Base-by-base conservation (phyloP, 352 stramenopile species). In the Globisporangium barbulae region DNA sequence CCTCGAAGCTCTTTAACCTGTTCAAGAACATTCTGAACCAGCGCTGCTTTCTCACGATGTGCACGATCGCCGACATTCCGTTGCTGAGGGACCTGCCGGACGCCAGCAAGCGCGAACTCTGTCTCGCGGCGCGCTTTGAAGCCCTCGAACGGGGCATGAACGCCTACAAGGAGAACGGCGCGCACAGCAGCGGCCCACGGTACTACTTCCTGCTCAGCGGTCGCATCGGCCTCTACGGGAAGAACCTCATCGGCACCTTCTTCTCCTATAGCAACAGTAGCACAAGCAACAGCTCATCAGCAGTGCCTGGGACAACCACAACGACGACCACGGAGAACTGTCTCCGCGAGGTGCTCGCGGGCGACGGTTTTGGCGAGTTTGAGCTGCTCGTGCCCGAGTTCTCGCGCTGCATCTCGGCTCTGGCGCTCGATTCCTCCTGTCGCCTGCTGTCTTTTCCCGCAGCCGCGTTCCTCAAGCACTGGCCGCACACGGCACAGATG, bases 11-110 rank as follows among this genome's bases (percentile, higher is more conserved):
- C 19, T 85, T 88, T 22, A 67, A 88, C 17, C 66, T 90, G 8
- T 87, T 88, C 64, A 75, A 81, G 48, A 90, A 88, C 55, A 82
- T 90, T 12, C 49, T 90, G 4, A 88, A 90, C 50, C 81, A 90
- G 60, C 76, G 81, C 5, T 85, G 73, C 57, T 77, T 79, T 54
- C 55, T 88, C 13, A 90, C 77, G 2, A 84, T 86, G 71, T 73
- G 79, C 1, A 70, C 73, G 3, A 74, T 90, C 37, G 63, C 77
- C 5, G 75, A 81, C 7, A 83, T 88, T 8, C 79, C 81, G 1
- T 28, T 83, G 31, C 54, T 90, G 3, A 60, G 72, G 10, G 68
- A 74, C 48, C 61, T 88, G 5, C 28, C 71, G 0, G 79, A 90
- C 3, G 33, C 71, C 1, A 64, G 53, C 19, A 81, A 83, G 39